These are phyloP conservation scores for Knoxia roxburghii DNA, from an alignment of 257 asterid genomes.

Conservation along the genomic window DNA sequence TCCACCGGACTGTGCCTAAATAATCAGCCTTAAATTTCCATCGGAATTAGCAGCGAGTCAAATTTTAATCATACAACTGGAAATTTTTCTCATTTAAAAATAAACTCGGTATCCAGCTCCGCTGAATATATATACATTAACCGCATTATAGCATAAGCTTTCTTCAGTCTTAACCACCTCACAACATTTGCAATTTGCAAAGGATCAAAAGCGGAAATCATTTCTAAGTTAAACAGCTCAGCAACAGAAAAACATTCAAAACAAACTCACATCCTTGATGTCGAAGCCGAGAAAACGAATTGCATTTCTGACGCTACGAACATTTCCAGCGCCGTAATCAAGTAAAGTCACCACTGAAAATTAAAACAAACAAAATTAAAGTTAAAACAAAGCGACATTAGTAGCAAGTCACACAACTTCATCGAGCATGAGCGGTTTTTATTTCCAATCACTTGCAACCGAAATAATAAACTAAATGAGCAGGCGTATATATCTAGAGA, in stretches of 20 bases:
- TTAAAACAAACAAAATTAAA: background rate
- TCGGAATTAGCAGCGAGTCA: too few species aligned
- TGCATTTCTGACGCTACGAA: slow-evolving; percentile 87
- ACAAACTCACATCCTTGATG: slow-evolving; percentile 58
- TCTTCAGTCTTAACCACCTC: too few species aligned
- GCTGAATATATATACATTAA: too few species aligned
- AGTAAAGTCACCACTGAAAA: slow-evolving; percentile 79
- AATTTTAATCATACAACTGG: too few species aligned
- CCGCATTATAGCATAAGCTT: too few species aligned
- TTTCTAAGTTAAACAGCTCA: background rate
- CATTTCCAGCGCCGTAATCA: slow-evolving; percentile 98
- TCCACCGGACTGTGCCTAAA: too few species aligned
- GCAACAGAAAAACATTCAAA: background rate
- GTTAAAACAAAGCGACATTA: background rate
- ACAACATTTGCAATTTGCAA: too few species aligned
- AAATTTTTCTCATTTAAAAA: too few species aligned
- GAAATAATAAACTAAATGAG: background rate
- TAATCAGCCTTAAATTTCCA: too few species aligned
- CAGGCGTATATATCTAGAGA: background rate
- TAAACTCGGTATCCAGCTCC: too few species aligned
- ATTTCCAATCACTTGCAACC: background rate
- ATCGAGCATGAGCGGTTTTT: background rate
- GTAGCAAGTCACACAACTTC: background rate
- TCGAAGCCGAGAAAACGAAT: slow-evolving; percentile 69
- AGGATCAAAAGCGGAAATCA: background rate